phyloP scores from a whole-genome alignment of 116 monocot species.

The Posidonia oceanica region DNA sequence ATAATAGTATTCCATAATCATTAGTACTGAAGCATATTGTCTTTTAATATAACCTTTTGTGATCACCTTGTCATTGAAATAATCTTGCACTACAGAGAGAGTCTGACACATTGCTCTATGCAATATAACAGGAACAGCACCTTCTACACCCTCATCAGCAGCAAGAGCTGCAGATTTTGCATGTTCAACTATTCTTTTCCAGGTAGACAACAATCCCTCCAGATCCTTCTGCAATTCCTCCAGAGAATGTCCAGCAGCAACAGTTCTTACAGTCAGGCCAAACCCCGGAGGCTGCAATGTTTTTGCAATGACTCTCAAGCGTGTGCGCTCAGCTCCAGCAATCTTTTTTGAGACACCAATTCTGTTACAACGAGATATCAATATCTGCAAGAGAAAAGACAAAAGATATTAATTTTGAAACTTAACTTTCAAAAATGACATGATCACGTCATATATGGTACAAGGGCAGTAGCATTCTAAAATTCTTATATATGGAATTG shows the following conservation, averaged over 20 bases:
- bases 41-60: not conserved
- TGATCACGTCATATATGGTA: not conserved
- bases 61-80: constrained; percentile 89
- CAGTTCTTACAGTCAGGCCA: constrained; percentile 85
- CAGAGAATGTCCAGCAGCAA: constrained; percentile 74
- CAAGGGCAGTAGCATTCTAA: too few species aligned
- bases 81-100: constrained; percentile 88
- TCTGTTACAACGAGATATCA: constrained; percentile 54
- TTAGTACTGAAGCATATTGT: not conserved
- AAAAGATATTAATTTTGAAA: not conserved
- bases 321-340: constrained; percentile 61
- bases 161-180: constrained; percentile 94
- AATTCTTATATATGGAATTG: too few species aligned
- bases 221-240: constrained; percentile 93
- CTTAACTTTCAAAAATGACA: not conserved
- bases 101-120: constrained; percentile 93
- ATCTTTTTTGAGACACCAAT: constrained; percentile 95
- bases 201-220: constrained; percentile 59
- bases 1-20: too few species aligned
- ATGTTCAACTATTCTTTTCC: constrained; percentile 84
- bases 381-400: constrained; percentile 40
- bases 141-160: constrained; percentile 86
- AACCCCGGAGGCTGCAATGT: constrained; percentile 63
- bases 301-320: constrained; percentile 75
- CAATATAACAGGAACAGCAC: constrained; percentile 79